Percentiles rank a stretch among this genome's conserved stretches.
Conservation (phyloP, 169 alveolate species). For the Plasmodium gonderi region DNA sequence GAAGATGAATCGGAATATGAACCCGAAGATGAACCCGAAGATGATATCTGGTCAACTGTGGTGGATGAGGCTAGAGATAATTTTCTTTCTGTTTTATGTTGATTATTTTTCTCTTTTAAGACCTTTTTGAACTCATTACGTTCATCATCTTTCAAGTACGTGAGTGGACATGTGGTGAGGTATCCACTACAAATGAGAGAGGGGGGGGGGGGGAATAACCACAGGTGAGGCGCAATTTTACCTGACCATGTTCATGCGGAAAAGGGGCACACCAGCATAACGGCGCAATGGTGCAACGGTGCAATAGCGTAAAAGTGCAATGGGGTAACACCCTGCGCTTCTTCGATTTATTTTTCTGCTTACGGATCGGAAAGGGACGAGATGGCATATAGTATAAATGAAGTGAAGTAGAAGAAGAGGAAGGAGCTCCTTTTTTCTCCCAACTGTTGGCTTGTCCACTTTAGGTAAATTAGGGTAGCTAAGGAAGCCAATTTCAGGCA, state of each 20-base stretch:
- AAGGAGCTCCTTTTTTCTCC: neutral
- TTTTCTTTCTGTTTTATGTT: neutral
- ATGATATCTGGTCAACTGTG: neutral
- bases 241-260: neutral
- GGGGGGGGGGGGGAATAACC: neutral
- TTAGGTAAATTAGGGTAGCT: slow-evolving; percentile 12
- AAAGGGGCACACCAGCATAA: too few species aligned
- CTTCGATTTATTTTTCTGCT: neutral
- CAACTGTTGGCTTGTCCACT: neutral
- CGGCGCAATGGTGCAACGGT: too few species aligned
- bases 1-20: neutral
- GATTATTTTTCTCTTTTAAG: neutral
- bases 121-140: neutral
- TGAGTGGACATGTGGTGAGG: slow-evolving; percentile 31
- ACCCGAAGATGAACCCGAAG: neutral
- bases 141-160: neutral
- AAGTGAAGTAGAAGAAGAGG: slow-evolving; percentile 17
- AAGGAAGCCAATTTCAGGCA: neutral
- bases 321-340: too few species aligned
- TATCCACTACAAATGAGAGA: slow-evolving; percentile 23
- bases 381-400: slow-evolving; percentile 25
- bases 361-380: slow-evolving; percentile 49
- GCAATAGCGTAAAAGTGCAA: too few species aligned
- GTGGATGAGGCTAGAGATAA: neutral
- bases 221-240: neutral